Base-by-base conservation (phyloP, 1,284 basidiomycete species). In the Rhizopogon parksii region DNA sequence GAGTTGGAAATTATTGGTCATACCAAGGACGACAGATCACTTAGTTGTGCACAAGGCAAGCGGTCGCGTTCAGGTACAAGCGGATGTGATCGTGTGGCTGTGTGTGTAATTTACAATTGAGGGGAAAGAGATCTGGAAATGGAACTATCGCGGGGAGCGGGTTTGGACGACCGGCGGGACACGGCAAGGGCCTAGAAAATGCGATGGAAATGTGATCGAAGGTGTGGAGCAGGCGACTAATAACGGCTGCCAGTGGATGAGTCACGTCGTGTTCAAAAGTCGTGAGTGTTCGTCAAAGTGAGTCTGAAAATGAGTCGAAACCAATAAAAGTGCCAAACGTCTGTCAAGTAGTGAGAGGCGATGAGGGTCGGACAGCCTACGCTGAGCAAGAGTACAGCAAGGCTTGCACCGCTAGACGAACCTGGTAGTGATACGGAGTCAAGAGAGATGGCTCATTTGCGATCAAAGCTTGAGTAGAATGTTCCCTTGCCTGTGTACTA, bases 1-100 rank as follows among this genome's bases (percentile, higher is more conserved):
- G 46, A 52, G 63, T 65, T 64, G 64, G 66, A 64, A 64, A 64
- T 64, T 45, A 53, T 53, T 54, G 63, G 63, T 64, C 65, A 67
- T 66, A 64, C 58, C 64, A 54, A 64, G 56, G 47, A 50, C 51
- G 61, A 55, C 59, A 64, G 56, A 64, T 57, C 57, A 63, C 49
- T 19, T 34, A 25, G 51, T 38, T 27, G 62, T 65, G 60, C 57
- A 65, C 66, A 62, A 62, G 60, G 52, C 52, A 59, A 50, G 54
- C 42, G 40, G 58, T 66, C 47, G 64, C 56, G 51, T 60, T 58
- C 64, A 66, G 62, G 61, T 59, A 63, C 60, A 50, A 54, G 57
- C 53, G 64, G 54, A 40, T 47, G 57, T 56, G 66, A 64, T 64
- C 63, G 64, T 49, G 64, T 65, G 59, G 62, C 62, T 66, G 65